Conservation (phyloP, 805 yeast genomes). For the Saccharomycopsis malanga region DNA sequence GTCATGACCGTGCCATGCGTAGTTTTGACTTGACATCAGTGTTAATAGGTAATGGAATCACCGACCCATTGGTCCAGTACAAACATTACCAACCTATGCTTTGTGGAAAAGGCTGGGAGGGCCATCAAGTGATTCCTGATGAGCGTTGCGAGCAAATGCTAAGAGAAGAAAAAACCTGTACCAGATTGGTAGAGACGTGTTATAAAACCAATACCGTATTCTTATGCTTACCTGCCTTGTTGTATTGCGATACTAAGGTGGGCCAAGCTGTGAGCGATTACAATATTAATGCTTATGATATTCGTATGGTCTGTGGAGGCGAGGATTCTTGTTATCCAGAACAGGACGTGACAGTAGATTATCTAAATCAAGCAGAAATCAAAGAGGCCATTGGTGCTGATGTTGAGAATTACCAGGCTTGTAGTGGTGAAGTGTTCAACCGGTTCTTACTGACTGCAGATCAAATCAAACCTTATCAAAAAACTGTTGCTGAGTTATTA, state of each 20-base stretch:
- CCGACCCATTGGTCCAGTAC: slow-evolving; percentile 76
- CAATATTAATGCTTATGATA: slow-evolving; percentile 88
- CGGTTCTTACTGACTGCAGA: slow-evolving; percentile 85
- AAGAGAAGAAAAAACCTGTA: slow-evolving; percentile 57
- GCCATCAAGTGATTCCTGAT: slow-evolving; percentile 59
- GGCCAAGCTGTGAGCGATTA: slow-evolving; percentile 77
- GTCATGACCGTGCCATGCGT: slow-evolving; percentile 31
- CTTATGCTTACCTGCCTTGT: slow-evolving; percentile 85
- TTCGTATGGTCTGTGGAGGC: slow-evolving; percentile 73
- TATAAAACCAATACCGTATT: slow-evolving; percentile 60
- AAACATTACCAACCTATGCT: slow-evolving; percentile 88
- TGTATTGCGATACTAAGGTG: slow-evolving; percentile 83
- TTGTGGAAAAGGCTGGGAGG: slow-evolving; percentile 79
- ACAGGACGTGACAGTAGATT: slow-evolving; percentile 65
- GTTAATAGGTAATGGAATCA: slow-evolving; percentile 87
- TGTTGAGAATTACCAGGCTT: slow-evolving; percentile 66
- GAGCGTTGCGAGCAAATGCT: slow-evolving; percentile 63
- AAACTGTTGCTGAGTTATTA: slow-evolving; percentile 58
- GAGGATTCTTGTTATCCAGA: slow-evolving; percentile 71
- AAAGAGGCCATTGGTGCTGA: slow-evolving; percentile 85
- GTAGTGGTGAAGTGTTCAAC: slow-evolving; percentile 71
- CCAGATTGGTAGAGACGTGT: slow-evolving; percentile 54
- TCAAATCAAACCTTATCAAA: slow-evolving; percentile 86
- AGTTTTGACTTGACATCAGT: slow-evolving; percentile 67
- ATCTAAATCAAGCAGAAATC: slow-evolving; percentile 71